A percentile compares a stretch with the other conserved stretches of the same genome.
Conservation (phyloP, 2,329 filamentous ascomycete genomes). For the Trichoderma sp. region DNA sequence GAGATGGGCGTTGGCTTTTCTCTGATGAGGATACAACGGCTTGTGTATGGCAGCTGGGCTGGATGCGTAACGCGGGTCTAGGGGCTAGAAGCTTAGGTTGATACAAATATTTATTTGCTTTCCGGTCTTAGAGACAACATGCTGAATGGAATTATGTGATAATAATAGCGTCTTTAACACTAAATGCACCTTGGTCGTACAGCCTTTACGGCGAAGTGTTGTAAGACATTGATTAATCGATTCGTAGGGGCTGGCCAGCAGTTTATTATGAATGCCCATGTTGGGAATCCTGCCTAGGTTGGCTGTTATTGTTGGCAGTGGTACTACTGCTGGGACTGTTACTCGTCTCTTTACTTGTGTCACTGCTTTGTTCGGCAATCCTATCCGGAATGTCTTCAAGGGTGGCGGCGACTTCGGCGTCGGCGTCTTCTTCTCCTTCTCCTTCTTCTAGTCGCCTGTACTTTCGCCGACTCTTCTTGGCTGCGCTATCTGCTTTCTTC, state of each 20-base stretch:
- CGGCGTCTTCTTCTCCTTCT: slow-evolving; percentile 53
- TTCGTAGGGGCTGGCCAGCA: not conserved
- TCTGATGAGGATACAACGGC: slow-evolving; percentile 51
- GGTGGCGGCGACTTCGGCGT: slow-evolving; percentile 4
- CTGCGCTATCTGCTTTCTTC: slow-evolving; percentile 73
- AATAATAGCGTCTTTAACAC: slow-evolving; percentile 17
- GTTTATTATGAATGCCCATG: not conserved
- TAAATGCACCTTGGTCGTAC: not conserved
- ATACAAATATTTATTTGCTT: slow-evolving; percentile 59
- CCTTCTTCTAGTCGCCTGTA: slow-evolving; percentile 69
- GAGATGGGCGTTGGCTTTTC: slow-evolving; percentile 55
- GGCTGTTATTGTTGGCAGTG: not conserved
- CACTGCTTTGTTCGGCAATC: not conserved
- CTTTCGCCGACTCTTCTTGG: slow-evolving; percentile 83
- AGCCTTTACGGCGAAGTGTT: not conserved
- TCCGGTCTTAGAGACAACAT: slow-evolving; percentile 41
- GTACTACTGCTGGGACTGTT: not conserved
- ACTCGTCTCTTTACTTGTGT: not conserved
- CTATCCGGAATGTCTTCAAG: not conserved
- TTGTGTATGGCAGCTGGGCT: slow-evolving; percentile 56
- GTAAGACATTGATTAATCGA: not conserved
- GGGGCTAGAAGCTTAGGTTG: slow-evolving; percentile 58
- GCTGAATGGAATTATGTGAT: slow-evolving; percentile 38
- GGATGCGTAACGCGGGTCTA: slow-evolving; percentile 51
- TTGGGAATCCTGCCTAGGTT: not conserved